Evolutionary conservation across 1,139 yeast species (phyloP), one percentile per base, ranked within the genome.

Genomic region (Candida sanyaensis): DNA sequence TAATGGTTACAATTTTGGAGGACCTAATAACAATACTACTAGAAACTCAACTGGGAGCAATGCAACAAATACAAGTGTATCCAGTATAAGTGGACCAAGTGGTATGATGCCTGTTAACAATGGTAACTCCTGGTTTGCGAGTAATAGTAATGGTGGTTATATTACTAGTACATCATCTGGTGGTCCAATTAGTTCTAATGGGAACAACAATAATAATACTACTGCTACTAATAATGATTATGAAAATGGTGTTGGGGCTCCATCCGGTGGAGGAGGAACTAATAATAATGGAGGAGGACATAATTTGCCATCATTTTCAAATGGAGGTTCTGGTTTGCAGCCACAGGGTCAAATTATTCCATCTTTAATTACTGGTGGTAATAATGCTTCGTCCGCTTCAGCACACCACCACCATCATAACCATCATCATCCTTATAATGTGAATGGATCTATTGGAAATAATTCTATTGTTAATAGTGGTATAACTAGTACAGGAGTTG

Each of bases 81-180:
- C 42, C 24, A 50, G 50, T 37, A 42, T 43, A 11, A 44, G 49
- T 32, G 52, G 48, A 12, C 43, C 50, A 9, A 41, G 33, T 24
- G 12, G 27, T 34, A 34, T 26, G 12, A 34, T 23, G 33, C 26
- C 21, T 24, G 42, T 11, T 37, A 36, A 33, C 7, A 42, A 29
- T 24, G 29, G 29, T 7, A 36, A 36, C 24, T 10, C 39, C 24
- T 36, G 39, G 39, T 36, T 36, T 24, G 28, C 29, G n/a, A n/a
- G n/a, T 6, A 36, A 36, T 12, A 36, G 7, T 9, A 24, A 24
- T 9, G 45, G 50, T 32, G 45, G 50, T 12, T 44, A 41, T 21
- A 41, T 47, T 12, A 40, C 49, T 12, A 40, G 43, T 9, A 43
- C 37, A n/a, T 51, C 49, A 6, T 10, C 39, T 24, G 17, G 17